Conservation (phyloP, 2,329 filamentous ascomycete genomes). For the Gliomastix tumulicola region DNA sequence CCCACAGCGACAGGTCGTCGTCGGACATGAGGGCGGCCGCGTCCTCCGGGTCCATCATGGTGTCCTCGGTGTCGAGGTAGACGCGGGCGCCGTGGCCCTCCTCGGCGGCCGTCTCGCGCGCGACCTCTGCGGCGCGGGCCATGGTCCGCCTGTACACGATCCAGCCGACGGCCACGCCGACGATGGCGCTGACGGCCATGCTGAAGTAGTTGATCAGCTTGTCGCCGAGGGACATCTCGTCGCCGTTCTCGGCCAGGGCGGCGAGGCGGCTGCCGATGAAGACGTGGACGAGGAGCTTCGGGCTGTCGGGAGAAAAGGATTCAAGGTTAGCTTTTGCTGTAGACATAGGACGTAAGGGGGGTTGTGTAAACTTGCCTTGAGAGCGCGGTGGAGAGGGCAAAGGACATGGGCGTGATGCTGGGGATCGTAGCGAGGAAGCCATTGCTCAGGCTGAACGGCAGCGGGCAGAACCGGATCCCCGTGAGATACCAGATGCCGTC, state of each 20-base stretch:
- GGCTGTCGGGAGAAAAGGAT: constrained; percentile 31
- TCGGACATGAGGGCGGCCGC: constrained; percentile 49
- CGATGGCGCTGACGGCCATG: constrained; percentile 63
- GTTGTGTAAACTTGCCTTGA: constrained; percentile 41
- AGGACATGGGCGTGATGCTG: constrained; percentile 69
- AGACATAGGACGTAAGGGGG: neutral
- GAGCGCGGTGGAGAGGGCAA: constrained; percentile 74
- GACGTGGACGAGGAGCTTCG: constrained; percentile 85
- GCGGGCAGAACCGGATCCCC: constrained; percentile 85
- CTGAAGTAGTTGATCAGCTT: constrained; percentile 78
- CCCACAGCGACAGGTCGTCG: constrained; percentile 54
- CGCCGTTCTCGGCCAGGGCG: constrained; percentile 72
- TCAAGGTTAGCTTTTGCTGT: neutral
- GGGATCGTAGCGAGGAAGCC: constrained; percentile 92
- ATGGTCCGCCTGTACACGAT: constrained; percentile 75
- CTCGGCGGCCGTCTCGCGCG: constrained; percentile 25
- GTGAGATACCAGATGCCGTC: constrained; percentile 85
- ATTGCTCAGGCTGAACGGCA: constrained; percentile 91
- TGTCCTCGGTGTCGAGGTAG: constrained; percentile 37
- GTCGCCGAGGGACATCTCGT: constrained; percentile 71
- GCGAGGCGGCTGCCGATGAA: constrained; percentile 86
- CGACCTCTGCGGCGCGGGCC: constrained; percentile 53
- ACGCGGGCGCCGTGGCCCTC: constrained; percentile 17
- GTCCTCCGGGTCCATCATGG: constrained; percentile 38
- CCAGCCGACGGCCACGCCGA: constrained; percentile 72